Evolutionary conservation across 2,329 filamentous ascomycete species (phyloP).

Genomic region (Dothistroma pini): DNA sequence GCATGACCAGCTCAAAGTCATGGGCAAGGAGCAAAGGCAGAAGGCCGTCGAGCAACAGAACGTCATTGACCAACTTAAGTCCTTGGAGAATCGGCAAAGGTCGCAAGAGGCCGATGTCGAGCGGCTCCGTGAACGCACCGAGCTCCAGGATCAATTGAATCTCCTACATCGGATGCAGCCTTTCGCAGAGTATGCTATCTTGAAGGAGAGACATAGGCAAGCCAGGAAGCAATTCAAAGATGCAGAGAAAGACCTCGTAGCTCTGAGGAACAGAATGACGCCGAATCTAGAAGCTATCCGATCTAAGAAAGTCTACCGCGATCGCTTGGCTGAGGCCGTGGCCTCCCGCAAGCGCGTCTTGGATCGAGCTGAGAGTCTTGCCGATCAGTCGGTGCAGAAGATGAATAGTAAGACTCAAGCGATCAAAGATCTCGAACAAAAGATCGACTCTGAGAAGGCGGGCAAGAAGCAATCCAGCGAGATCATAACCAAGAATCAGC

Average conservation of each 20-base stretch:
- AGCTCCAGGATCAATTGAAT: slow-evolving; percentile 61
- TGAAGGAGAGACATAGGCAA: slow-evolving; percentile 47
- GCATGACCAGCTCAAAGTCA: slow-evolving; percentile 69
- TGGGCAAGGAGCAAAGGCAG: slow-evolving; percentile 67
- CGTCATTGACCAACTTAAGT: slow-evolving; percentile 61
- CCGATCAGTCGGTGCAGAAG: slow-evolving; percentile 36
- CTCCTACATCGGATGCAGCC: slow-evolving; percentile 64
- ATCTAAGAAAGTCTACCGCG: slow-evolving; percentile 64
- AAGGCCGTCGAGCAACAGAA: slow-evolving; percentile 47
- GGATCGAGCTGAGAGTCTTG: slow-evolving; percentile 52
- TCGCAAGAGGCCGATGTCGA: slow-evolving; percentile 78
- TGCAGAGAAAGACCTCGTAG: slow-evolving; percentile 55
- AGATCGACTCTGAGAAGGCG: slow-evolving; percentile 40
- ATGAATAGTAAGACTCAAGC: slow-evolving; percentile 38
- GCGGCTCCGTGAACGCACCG: slow-evolving; percentile 70
- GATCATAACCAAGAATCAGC: slow-evolving; percentile 30
- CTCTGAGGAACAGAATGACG: slow-evolving; percentile 58
- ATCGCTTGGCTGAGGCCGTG: slow-evolving; percentile 55
- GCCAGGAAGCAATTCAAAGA: slow-evolving; percentile 55
- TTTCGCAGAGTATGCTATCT: slow-evolving; percentile 60
- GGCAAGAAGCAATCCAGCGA: slow-evolving; percentile 40
- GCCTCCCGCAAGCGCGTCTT: slow-evolving; percentile 54
- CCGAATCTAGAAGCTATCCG: slow-evolving; percentile 69
- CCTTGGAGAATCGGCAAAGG: slow-evolving; percentile 68
- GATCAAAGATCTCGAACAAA: slow-evolving; percentile 35